Evolutionary conservation across 1,139 yeast genomes (phyloP), one percentile per base, ranked within the genome.

Genomic region (Lodderomyces theae): DNA sequence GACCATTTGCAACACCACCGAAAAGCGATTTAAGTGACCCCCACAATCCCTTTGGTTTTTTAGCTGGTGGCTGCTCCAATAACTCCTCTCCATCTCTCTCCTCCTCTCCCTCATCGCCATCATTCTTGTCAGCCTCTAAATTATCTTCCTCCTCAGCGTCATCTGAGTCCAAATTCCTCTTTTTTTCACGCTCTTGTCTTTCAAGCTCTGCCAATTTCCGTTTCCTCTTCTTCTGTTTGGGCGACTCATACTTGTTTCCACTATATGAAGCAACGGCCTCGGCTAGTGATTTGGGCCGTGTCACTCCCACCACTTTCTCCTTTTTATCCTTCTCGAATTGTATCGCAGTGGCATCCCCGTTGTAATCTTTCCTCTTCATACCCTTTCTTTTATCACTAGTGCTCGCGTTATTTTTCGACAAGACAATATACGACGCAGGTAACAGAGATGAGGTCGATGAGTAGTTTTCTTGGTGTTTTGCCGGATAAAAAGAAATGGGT

Each of bases 191-290:
- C 53, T 21, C 45, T 7, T 39, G 22, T 19, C 22, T 35, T 12
- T 26, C 34, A 23, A 24, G 25, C 24, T 30, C 37, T 16, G 35
- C 47, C 31, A 46, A 46, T 39, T 53, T 56, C 37, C 56, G 50
- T 46, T 56, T 60, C 44, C 64, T 63, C 42, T 57, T 63, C 49
- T 60, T 59, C 45, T 71, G 73, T 35, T 61, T 60, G 44, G 66
- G 69, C 17, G 72, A 61, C 32, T 72, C 55, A 50, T 71, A 74
- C 51, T 69, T 74, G 50, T 68, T 71, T 17, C 81, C 82, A 1
- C 82, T 72, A 53, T 79, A 79, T 2, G 77, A 74, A 7, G 82
- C 81, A 28, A 79, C 77, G 2, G 83, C 83, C 53, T 77, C 82
- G 3, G 81, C 81, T 76, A 79, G 69, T 23, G 80, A 72, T 48